Evolutionary conservation across 2,329 filamentous ascomycete species (phyloP), one percentile per base, ranked within the genome.

Genomic region (Hymenoscyphus infarciens): DNA sequence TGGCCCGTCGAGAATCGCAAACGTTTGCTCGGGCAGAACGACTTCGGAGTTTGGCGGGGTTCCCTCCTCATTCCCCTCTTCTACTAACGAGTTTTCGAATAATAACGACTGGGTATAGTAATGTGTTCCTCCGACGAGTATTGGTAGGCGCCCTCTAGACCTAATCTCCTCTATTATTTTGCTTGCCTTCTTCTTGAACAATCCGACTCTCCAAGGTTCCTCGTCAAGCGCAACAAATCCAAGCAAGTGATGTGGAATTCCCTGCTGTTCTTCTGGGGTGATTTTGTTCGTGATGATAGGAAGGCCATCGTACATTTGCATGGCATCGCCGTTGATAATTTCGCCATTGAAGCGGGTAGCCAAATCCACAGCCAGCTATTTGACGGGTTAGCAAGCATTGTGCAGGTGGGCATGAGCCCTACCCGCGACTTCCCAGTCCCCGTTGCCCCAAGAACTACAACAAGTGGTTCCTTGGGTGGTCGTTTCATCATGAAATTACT

Each of bases 211-310:
- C 93, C 94, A 98, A 0, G 93, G 87, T 68, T 90, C 86, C 66
- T 94, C 86, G 42, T 90, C 82, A 2, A 95, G 79, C 5, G 84
- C 82, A 61, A 98, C 88, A 66, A 87, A 88, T 59, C 90, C 91
- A 27, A 99, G 83, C 3, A 99, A 80, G 75, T 99, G 94, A 74
- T 99, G 95, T 3, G 90, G 89, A 11, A 99, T 81, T 10, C 89
- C 91, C 64, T 88, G 84, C 71, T 87, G 87, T 74, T 98, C 94
- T 22, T 86, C 82, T 0, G 73, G 59, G 0, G 90, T 85, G 63
- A 98, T 90, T 74, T 98, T 96, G 76, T 99, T 99, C 29, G 95
- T 99, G 69, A 98, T 94, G 67, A 98, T 88, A 5, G 95, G 92
- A 53, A 99, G 80, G 2, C 95, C 95, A 60, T 85, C 83, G 75